Conservation (phyloP, 805 yeast species). For the Wickerhamomyces kurtzmanii region DNA sequence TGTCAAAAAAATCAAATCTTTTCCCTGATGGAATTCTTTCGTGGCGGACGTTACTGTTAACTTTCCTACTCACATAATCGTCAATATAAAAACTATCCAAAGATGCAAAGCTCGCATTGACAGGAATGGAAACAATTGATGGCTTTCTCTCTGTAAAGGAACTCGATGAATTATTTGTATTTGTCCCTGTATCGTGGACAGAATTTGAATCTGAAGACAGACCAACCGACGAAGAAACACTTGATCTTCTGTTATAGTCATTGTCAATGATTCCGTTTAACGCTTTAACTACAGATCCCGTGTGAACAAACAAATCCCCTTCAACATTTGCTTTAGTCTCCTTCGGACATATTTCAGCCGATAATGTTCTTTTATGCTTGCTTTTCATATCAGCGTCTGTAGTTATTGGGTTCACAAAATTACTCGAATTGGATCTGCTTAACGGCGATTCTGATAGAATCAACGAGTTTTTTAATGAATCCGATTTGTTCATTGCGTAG, state of each 20-base stretch:
- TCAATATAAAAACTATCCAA: conserved; percentile 61
- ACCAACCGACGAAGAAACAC: conserved; percentile 5
- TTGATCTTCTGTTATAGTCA: conserved; percentile 10
- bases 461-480: no score
- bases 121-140: conserved; percentile 57
- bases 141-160: conserved; percentile 31
- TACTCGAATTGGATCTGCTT: no score
- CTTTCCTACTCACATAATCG: no score
- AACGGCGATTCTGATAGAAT: no score
- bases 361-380: conserved; percentile 14
- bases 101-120: conserved; percentile 71
- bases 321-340: conserved; percentile 17
- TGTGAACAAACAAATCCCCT: conserved; percentile 19
- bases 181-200: background rate
- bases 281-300: conserved; percentile 14
- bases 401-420: no score
- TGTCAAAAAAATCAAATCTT: no score
- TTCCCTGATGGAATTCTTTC: no score
- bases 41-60: no score
- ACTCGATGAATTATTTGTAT: conserved; percentile 5
- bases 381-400: no score
- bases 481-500: no score
- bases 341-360: conserved; percentile 11
- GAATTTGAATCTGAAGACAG: background rate
- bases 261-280: conserved; percentile 15